Conservation (phyloP, 345 rosid genomes). For the Eucalyptus paniculata region DNA sequence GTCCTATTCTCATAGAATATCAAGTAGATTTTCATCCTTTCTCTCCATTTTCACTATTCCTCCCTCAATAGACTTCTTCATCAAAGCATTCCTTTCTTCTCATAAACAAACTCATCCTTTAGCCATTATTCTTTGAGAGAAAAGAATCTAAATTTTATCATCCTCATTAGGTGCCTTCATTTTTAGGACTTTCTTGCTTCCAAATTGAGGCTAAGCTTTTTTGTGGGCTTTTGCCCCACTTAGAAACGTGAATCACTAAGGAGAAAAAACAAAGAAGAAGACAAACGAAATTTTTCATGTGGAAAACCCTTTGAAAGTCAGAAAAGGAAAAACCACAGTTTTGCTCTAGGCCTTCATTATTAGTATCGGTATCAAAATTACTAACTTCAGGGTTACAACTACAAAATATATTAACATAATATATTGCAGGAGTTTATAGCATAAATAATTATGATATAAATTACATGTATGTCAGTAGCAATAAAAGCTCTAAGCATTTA, state of each 20-base stretch:
- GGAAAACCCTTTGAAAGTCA: too few relatives aligned
- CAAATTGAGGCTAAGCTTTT: not conserved
- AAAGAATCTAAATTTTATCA: not conserved
- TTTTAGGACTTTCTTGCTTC: not conserved
- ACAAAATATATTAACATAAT: too few relatives aligned
- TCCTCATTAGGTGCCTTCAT: not conserved
- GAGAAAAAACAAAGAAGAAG: not conserved
- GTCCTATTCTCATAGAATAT: not conserved
- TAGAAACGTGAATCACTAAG: not conserved
- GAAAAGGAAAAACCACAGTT: too few relatives aligned
- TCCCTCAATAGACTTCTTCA: not conserved
- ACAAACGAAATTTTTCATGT: not conserved
- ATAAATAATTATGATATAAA: too few relatives aligned
- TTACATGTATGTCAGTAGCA: not conserved
- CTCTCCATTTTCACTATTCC: not conserved
- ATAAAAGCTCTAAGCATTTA: not conserved
- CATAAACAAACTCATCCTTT: not conserved
- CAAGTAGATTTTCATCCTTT: not conserved
- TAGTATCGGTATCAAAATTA: too few relatives aligned
- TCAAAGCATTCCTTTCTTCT: not conserved
- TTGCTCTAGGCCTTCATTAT: too few relatives aligned
- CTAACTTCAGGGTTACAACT: too few relatives aligned
- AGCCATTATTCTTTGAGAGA: not conserved
- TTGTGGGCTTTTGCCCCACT: not conserved
- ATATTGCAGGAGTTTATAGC: too few relatives aligned